Evolutionary conservation across 208 protist species (phyloP), one percentile per base, ranked within the genome.

Genomic region (Wallacemonas sp.): DNA sequence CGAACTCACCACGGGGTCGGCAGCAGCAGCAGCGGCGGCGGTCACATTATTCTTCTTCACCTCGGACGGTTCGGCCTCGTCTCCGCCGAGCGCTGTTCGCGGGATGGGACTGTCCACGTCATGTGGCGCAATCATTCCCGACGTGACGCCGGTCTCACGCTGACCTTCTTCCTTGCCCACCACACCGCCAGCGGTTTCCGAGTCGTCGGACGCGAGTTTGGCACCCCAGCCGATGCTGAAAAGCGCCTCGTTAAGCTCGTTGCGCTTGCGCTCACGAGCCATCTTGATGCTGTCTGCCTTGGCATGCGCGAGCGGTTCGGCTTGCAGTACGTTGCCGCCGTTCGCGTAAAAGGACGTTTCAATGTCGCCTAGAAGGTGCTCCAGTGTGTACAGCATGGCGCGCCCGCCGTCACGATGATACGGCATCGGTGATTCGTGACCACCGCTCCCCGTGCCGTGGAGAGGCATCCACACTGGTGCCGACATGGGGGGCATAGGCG

Each of bases 281-380:
- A 37, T 46, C 29, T 68, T 46, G 60, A 72, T 66, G n/a, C 36
- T 8, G 22, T 68, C 67, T 17, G 64, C 54, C 50, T 73, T 68
- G 58, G 63, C 55, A 3, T 60, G 41, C 29, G 60, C 78, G 1
- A 69, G 52, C 36, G 63, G 57, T 4, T 45, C 61, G 21, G 66
- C 61, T 15, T 84, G 71, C 24, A 76, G 78, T 5, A 87, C 10
- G 46, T 65, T 39, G 0, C 63, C 54, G 9, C 75, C 81, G 34
- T 59, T 78, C 8, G 68, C 38, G 39, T 73, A 78, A 53, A 80
- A 83, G 27, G 76, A 79, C 38, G 57, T 44, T 66, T 89, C 82
- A 3, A 89, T 64, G 34, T 89, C 78, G 45, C 61, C 68, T 22
- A 89, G 61, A 41, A 89, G 63, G 5, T 83, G 69, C 52, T 83